Conservation (phyloP, 2,329 filamentous ascomycete genomes). For the Trichoderma citrinoviride region DNA sequence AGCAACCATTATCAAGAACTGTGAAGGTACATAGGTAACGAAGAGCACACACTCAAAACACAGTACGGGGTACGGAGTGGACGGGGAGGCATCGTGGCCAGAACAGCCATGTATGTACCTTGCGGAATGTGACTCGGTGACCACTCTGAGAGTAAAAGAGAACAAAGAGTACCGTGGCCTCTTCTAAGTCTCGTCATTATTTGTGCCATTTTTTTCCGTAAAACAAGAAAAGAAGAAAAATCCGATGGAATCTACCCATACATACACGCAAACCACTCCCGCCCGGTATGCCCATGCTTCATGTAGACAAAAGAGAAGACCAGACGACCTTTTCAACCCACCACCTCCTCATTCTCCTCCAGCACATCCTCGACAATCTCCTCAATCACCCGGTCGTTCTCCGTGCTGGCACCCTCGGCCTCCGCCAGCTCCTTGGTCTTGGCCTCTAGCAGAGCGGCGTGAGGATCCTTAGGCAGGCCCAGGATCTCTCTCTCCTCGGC, state of each 20-base stretch:
- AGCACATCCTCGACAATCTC: conserved; percentile 81
- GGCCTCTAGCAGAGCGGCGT: conserved; percentile 59
- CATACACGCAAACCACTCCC: conserved; percentile 19
- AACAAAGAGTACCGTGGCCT: neutral
- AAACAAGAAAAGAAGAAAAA: conserved; percentile 26
- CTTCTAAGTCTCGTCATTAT: conserved; percentile 30
- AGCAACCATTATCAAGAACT: too few species aligned
- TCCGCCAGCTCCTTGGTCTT: conserved; percentile 52
- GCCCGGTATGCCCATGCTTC: conserved; percentile 27
- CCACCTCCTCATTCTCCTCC: conserved; percentile 80
- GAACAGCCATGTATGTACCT: too few species aligned
- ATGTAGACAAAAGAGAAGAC: conserved; percentile 27
- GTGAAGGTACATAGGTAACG: too few species aligned
- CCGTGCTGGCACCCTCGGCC: conserved; percentile 46
- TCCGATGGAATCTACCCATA: conserved; percentile 24
- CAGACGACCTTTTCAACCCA: conserved; percentile 35
- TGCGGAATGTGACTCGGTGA: too few species aligned
- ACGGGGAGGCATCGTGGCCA: too few species aligned
- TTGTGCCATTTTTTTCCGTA: conserved; percentile 32
- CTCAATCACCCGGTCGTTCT: conserved; percentile 78
- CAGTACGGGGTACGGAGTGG: too few species aligned
- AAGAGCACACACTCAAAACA: too few species aligned
- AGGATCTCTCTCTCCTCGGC: conserved; percentile 66
- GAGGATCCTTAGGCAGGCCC: conserved; percentile 64
- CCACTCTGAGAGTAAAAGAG: too few species aligned